phyloP scores from a whole-genome alignment of 2,329 filamentous ascomycete species.

The Verticillium tricorpus region DNA sequence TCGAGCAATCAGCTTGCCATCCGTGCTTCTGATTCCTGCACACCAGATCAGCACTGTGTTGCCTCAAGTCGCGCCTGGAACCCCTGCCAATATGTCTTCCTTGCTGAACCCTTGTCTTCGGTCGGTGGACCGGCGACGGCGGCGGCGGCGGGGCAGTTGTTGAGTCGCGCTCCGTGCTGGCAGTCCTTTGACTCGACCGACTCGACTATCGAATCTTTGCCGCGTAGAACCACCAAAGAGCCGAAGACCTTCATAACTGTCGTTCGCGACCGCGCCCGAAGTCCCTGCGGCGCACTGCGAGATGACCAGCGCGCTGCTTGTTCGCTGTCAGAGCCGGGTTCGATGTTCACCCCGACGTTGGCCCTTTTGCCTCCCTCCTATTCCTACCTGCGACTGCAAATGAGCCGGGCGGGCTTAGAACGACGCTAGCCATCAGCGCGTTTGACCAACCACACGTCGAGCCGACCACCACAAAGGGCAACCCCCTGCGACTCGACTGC shows the following conservation, averaged over 20 bases:
- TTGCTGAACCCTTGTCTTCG: not conserved
- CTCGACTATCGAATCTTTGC: not conserved
- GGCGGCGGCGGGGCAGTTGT: not conserved
- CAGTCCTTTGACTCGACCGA: not conserved
- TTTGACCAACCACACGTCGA: not conserved
- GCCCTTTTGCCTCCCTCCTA: not conserved
- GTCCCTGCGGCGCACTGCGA: not conserved
- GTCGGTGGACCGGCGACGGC: not conserved
- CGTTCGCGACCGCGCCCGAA: too few species aligned
- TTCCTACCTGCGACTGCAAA: not conserved
- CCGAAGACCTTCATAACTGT: too few species aligned
- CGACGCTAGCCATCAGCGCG: not conserved
- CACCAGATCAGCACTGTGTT: not conserved
- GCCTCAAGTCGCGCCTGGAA: not conserved
- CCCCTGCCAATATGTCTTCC: not conserved
- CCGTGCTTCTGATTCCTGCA: not conserved
- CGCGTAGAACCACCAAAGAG: not conserved
- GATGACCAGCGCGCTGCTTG: too few species aligned
- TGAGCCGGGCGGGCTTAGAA: not conserved
- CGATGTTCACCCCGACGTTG: not conserved
- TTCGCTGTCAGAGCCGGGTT: not conserved
- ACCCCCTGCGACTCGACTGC: not conserved
- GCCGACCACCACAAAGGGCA: not conserved
- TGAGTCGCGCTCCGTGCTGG: not conserved
- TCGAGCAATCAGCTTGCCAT: not conserved